These are phyloP conservation scores for Hypoxylon rickii DNA, from an alignment of 495 filamentous ascomycete species.

Conservation along the genomic window DNA sequence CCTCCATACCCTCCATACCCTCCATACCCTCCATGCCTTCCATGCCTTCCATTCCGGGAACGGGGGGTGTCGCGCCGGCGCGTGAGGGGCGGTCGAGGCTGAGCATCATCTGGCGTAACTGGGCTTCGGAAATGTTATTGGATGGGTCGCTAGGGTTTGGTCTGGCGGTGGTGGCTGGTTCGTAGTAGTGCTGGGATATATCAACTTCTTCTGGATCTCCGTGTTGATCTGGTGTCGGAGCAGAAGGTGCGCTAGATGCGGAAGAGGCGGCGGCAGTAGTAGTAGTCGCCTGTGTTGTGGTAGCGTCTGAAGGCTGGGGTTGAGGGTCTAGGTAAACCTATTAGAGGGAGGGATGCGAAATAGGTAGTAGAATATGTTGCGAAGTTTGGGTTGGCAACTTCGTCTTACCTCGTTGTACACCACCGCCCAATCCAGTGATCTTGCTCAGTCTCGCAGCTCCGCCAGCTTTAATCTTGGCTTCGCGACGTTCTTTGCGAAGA, in stretches of 20 bases:
- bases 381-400: too few species aligned
- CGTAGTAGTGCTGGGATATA: conserved; percentile 65
- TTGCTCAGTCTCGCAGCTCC: conserved; percentile 79
- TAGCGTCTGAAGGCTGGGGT: conserved; percentile 12
- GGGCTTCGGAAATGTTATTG: conserved; percentile 42
- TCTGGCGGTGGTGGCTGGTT: conserved; percentile 47
- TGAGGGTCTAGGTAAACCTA: conserved; percentile 9
- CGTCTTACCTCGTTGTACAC: conserved; percentile 59
- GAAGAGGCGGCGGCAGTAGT: conserved; percentile 13
- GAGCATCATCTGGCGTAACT: conserved; percentile 53
- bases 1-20: conserved; percentile 25
- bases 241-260: conserved; percentile 17
- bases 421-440: conserved; percentile 79
- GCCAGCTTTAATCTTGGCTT: conserved; percentile 86
- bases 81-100: conserved; percentile 31
- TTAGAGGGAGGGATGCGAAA: neutral
- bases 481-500: conserved; percentile 83
- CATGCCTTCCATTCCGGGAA: conserved; percentile 39
- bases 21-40: conserved; percentile 37
- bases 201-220: conserved; percentile 76
- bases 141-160: conserved; percentile 35
- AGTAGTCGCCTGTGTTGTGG: conserved; percentile 8
- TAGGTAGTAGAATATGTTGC: neutral
- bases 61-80: conserved; percentile 17
- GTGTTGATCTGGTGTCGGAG: conserved; percentile 35